These are phyloP conservation scores for Evernia prunastri DNA, from an alignment of 495 filamentous ascomycete genomes.

Conservation along the genomic window DNA sequence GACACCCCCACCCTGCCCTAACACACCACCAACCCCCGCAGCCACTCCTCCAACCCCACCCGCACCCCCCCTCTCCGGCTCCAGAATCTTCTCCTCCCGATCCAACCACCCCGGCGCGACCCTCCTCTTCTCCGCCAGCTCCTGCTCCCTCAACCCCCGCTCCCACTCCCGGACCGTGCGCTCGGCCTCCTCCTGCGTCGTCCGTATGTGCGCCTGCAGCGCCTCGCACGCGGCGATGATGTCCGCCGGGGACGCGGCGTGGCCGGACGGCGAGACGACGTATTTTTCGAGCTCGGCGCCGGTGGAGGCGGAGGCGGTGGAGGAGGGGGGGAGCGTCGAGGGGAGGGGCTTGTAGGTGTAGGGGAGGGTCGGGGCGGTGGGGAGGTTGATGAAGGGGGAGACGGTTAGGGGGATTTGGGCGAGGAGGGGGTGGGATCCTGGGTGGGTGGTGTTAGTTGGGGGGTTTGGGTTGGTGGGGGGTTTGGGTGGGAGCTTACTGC, in stretches of 20 bases:
- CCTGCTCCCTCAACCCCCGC: slow-evolving; percentile 60
- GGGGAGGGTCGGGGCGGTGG: slow-evolving; percentile 81
- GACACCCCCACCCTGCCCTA: slow-evolving; percentile 32
- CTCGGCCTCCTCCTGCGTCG: slow-evolving; percentile 56
- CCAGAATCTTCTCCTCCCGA: slow-evolving; percentile 73
- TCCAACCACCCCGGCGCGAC: slow-evolving; percentile 94
- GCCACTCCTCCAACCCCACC: slow-evolving; percentile 28
- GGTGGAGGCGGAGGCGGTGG: slow-evolving; percentile 48
- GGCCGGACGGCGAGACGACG: slow-evolving; percentile 62
- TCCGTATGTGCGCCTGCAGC: slow-evolving; percentile 65
- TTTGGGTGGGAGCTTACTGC: slow-evolving; percentile 15
- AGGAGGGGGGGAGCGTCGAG: slow-evolving; percentile 73
- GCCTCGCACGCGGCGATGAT: slow-evolving; percentile 74
- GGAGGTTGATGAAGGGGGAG: slow-evolving; percentile 89
- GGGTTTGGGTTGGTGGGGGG: background rate
- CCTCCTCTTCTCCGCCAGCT: slow-evolving; percentile 85
- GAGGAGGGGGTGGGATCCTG: slow-evolving; percentile 79
- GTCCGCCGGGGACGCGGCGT: slow-evolving; percentile 72
- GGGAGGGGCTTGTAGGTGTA: slow-evolving; percentile 91
- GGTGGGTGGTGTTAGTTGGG: slow-evolving; percentile 23
- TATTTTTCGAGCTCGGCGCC: slow-evolving; percentile 52
- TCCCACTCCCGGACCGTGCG: slow-evolving; percentile 63
- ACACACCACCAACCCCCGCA: slow-evolving; percentile 20
- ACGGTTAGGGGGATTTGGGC: slow-evolving; percentile 89
- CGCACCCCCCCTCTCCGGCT: slow-evolving; percentile 55